Base-by-base conservation (phyloP, 2,329 filamentous ascomycete genomes). In the Plectosphaerella cucumerina region DNA sequence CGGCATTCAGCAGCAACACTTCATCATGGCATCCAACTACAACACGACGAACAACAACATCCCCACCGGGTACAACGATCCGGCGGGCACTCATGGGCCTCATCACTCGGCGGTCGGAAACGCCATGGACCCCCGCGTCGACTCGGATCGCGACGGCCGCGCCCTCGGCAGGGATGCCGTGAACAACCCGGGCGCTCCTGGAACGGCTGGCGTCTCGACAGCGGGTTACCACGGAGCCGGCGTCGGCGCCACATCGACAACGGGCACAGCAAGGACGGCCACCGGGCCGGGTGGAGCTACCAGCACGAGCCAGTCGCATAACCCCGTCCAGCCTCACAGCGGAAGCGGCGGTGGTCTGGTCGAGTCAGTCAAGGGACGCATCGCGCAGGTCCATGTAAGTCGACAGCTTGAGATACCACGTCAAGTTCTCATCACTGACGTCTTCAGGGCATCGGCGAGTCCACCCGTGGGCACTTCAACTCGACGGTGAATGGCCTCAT, bases 51-150 rank as follows among this genome's bases (percentile, higher is more conserved):
- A 34, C 21, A 47, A 33, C 18, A 21, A 21, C 18, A 18, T 20
- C 39, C 10, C 45, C 10, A 39, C 45, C 33, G 50, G 57, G 48
- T 50, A 53, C 44, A 33, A 49, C 1, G 48, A 55, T 22, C 59
- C 56, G 5, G 65, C 66, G 44, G 66, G 68, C 14, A 60, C 58
- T 3, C 58, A 65, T 44, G 75, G 76, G 9, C 71, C 72, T 15
- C 74, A 80, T 60, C 58, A 55, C 50, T 70, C 67, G 10, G 70
- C 72, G 47, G 6, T 68, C 11, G 65, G 67, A 17, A 82, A 81
- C 62, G 73, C 75, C 33, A 58, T 64, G 6, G 78, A 82, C 57
- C 77, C 77, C 20, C 68, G 77, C 15, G 66, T 80, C 43, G 76
- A 81, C 60, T 76, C 72, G 41, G 75, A 81, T 59, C 65, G 73